phyloP scores from a whole-genome alignment of 1,284 basidiomycete genomes.

The Melanopsichium pennsylvanicum region DNA sequence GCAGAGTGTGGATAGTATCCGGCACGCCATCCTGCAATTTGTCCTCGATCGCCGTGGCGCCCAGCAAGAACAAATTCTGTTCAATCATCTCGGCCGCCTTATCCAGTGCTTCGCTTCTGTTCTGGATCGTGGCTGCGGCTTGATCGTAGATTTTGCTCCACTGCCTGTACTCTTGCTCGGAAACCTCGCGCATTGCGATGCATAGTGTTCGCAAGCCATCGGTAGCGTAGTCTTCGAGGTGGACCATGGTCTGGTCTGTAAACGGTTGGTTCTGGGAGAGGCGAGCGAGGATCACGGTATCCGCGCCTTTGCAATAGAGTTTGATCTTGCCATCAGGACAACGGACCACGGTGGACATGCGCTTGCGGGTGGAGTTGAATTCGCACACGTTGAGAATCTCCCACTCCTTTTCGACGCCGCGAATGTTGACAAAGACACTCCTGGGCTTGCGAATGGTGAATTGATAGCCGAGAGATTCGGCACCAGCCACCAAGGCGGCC shows the following conservation, averaged over 20 bases:
- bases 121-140: slow-evolving; percentile 90
- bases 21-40: slow-evolving; percentile 98
- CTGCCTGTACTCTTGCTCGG: slow-evolving; percentile 86
- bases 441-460: slow-evolving; percentile 95
- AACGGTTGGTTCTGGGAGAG: slow-evolving; percentile 73
- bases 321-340: slow-evolving; percentile 89
- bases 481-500: slow-evolving; percentile 92
- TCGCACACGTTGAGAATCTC: slow-evolving; percentile 96
- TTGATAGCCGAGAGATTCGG: slow-evolving; percentile 88
- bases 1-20: slow-evolving; percentile 95
- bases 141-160: slow-evolving; percentile 89
- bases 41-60: slow-evolving; percentile 98
- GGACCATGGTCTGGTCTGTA: slow-evolving; percentile 83
- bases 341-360: slow-evolving; percentile 94
- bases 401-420: slow-evolving; percentile 79
- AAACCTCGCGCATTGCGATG: slow-evolving; percentile 88
- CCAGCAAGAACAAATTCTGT: slow-evolving; percentile 87
- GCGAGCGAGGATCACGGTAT: slow-evolving; percentile 78
- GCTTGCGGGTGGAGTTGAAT: slow-evolving; percentile 96
- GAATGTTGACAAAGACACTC: slow-evolving; percentile 86
- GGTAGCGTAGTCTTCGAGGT: slow-evolving; percentile 83
- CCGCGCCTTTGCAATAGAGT: slow-evolving; percentile 95
- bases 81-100: slow-evolving; percentile 95
- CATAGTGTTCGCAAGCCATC: slow-evolving; percentile 97
- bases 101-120: slow-evolving; percentile 90